phyloP scores from a whole-genome alignment of 768 basidiomycete species.

The Podaxis carcinomalis region DNA sequence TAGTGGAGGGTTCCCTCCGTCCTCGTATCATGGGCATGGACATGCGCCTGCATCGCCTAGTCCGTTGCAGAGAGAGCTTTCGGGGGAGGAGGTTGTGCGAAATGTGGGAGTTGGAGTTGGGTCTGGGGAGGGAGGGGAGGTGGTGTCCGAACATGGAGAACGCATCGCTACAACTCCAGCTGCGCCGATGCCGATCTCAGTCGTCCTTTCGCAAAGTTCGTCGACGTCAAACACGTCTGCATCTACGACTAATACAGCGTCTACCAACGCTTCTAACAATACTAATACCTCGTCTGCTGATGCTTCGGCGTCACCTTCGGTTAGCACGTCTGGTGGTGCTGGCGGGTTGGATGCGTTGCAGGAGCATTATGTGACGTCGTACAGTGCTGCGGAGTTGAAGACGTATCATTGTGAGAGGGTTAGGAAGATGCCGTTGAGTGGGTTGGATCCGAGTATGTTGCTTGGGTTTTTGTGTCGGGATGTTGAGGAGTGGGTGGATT shows the following conservation, averaged over 20 bases:
- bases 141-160: neutral
- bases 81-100: constrained; percentile 19
- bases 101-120: constrained; percentile 21
- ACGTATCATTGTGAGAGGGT: constrained; percentile 98
- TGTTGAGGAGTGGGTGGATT: constrained; percentile 83
- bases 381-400: constrained; percentile 64
- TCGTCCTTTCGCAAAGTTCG: constrained; percentile 8
- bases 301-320: neutral
- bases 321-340: constrained; percentile 11
- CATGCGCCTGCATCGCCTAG: constrained; percentile 60
- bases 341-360: constrained; percentile 43
- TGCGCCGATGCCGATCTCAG: neutral
- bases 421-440: constrained; percentile 88
- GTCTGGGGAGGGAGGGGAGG: neutral
- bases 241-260: constrained; percentile 1
- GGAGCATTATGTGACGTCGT: constrained; percentile 69
- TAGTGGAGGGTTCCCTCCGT: no score
- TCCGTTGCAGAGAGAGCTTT: constrained; percentile 62
- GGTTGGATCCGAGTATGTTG: constrained; percentile 95
- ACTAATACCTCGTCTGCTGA: neutral
- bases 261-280: neutral
- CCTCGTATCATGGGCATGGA: no score
- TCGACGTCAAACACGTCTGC: constrained; percentile 14
- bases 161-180: neutral
- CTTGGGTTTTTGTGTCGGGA: constrained; percentile 86